Percentiles rank a stretch among this genome's conserved stretches.
Conservation (phyloP, 306 rosid species). For the Quercus variabilis region DNA sequence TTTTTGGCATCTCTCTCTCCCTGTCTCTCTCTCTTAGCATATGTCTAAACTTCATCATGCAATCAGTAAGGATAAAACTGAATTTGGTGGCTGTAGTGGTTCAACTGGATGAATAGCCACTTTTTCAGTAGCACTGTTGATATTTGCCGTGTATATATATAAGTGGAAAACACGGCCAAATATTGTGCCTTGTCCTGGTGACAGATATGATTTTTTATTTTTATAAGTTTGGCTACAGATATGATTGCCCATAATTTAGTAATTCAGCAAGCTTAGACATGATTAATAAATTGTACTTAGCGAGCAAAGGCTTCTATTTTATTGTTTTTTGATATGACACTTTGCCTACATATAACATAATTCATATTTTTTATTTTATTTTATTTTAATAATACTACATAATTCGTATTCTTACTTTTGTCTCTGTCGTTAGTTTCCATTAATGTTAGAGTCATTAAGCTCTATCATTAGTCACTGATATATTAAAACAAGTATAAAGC, state of each 20-base stretch:
- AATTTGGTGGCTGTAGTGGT: background rate
- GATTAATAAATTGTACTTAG: background rate
- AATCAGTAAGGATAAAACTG: background rate
- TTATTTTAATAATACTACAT: background rate
- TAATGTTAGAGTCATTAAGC: background rate
- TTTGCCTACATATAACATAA: background rate
- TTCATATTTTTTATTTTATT: background rate
- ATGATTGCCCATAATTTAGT: background rate
- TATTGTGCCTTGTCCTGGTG: background rate
- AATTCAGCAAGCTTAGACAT: background rate
- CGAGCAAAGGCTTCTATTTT: background rate
- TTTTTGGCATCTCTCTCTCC: background rate
- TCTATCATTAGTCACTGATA: background rate
- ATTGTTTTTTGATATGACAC: background rate
- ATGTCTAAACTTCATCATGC: background rate
- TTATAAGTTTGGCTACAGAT: background rate
- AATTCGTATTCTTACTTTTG: background rate
- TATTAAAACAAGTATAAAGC: background rate
- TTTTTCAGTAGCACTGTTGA: conserved; percentile 1
- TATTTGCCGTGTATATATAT: background rate
- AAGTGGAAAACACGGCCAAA: background rate
- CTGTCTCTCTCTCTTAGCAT: conserved; percentile 10
- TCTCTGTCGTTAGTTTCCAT: background rate
- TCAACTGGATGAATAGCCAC: conserved; percentile 9
- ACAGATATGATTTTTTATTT: background rate